Evolutionary conservation across 2,329 filamentous ascomycete genomes (phyloP), one percentile per base, ranked within the genome.

Genomic region (Cercospora canescens): DNA sequence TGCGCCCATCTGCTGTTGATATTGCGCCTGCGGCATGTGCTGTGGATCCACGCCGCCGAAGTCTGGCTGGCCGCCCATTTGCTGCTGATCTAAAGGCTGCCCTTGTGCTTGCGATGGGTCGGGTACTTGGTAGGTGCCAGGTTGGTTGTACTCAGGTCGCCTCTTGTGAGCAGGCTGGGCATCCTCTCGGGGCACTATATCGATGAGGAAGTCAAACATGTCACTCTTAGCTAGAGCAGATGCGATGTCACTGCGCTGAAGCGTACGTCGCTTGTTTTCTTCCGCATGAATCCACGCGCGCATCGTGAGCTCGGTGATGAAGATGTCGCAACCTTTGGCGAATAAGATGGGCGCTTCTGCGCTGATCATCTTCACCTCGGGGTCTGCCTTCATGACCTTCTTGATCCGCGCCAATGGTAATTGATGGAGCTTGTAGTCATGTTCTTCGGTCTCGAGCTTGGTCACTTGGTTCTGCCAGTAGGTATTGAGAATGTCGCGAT

Each of bases 141-240:
- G 67, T 21, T 72, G 63, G 32, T 61, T 73, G 71, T 74, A 85
- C 70, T 79, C 77, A 24, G 76, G 75, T 52, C 77, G 70, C 32
- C 94, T 86, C 82, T 97, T 97, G 45, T 93, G 88, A 77, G 94
- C 93, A 24, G 91, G 89, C 9, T 91, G 87, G 37, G 94, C 93
- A 79, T 99, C 95, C 79, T 99, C 95, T 60, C 95, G 90, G 3
- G 95, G 95, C 6, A 99, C 95, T 68, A 99, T 99, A 77, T 99
- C 95, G 78, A 99, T 99, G 66, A 99, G 85, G 81, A 99, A 99
- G 82, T 99, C 95, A 79, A 99, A 99, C 95, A 99, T 99, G 82
- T 99, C 95, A 24, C 93, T 97, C 81, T 99, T 99, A 67, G 93
- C 91, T 26, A 99, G 85, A 14, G 95, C 95, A 11, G 93, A 96